Evolutionary conservation across 768 basidiomycete species (phyloP), one percentile per base, ranked within the genome.

Genomic region (Calocera viscosa): DNA sequence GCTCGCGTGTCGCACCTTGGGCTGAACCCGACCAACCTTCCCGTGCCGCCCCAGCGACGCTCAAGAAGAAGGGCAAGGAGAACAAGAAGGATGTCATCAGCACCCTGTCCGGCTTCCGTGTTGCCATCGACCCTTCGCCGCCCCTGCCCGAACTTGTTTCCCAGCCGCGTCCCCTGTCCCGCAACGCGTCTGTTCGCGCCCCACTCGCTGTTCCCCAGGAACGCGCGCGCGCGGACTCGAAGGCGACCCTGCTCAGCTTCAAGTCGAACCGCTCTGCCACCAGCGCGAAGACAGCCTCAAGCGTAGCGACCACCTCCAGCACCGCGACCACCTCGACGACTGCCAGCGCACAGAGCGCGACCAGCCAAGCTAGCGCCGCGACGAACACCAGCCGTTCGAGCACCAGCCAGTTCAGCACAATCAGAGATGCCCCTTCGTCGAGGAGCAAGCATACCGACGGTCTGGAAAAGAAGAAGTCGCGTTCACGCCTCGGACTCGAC

Each of bases 181-280:
- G 53, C 11, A 60, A 60, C 30, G 53, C 53, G 53, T 60, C 53
- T 10, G 53, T 60, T 5, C 53, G 53, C 14, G 24, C 53, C 14
- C 53, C 53, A 3, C 30, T 60, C 16, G 30, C 26, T 26, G 53
- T 26, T 7, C 14, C 53, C 11, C 53, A 60, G 26, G 53, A 32
- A 19, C 53, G 53, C 11, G 19, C 53, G 7, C 53, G 53, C 53
- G 53, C 19, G 14, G 53, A 60, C 26, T 60, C 53, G 11, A 60
- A 32, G 26, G 53, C 53, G 30, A 60, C 53, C 26, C 26, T 60
- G 11, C 53, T 60, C 53, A 60, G 53, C 53, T 60, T 60, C 53
- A 60, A 32, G 53, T 60, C 53, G 14, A 60, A 60, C 26, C 53
- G 53, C 22, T 60, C 53, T 2, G 53, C 53, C 11, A 60, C 53